Evolutionary conservation across 2,329 filamentous ascomycete genomes (phyloP), one percentile per base, ranked within the genome.

Genomic region (Beauveria sp.): DNA sequence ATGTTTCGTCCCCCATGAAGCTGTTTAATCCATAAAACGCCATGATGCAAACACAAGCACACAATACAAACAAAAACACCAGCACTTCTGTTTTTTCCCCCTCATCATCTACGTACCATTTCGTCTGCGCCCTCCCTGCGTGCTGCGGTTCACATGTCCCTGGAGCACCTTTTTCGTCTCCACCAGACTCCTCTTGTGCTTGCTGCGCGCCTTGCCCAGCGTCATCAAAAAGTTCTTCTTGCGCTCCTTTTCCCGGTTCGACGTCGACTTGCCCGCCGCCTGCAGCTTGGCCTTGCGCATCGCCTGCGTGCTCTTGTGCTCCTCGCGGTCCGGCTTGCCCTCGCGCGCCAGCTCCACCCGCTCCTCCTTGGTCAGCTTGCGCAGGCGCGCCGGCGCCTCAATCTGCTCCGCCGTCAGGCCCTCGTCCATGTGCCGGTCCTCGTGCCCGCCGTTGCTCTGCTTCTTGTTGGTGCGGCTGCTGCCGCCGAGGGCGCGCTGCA

Each of bases 221-320:
- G 93, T 98, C 95, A 99, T 99, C 69, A 99, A 74, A 77, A 99
- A 96, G 76, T 99, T 99, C 89, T 99, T 99, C 83, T 91, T 91
- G 68, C 93, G 82, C 48, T 90, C 86, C 85, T 99, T 99, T 80
- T 99, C 95, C 79, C 90, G 90, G 77, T 99, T 99, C 67, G 93
- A 98, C 43, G 91, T 93, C 73, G 90, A 96, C 86, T 98, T 98
- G 70, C 95, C 95, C 76, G 92, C 85, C 2, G 86, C 83, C 69
- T 88, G 86, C 83, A 96, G 96, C 82, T 93, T 91, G 73, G 91
- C 86, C 81, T 91, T 91, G 69, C 90, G 83, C 72, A 90, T 87
- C 18, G 92, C 92, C 66, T 91, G 87, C 60, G 90, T 95, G 65
- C 86, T 90, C 79, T 93, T 92, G 79, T 96, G 92, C 73, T 95